Percentiles rank a stretch among this genome's conserved stretches.
Conservation (phyloP, 2,329 filamentous ascomycete species). For the Ophiostoma novo-ulmi region DNA sequence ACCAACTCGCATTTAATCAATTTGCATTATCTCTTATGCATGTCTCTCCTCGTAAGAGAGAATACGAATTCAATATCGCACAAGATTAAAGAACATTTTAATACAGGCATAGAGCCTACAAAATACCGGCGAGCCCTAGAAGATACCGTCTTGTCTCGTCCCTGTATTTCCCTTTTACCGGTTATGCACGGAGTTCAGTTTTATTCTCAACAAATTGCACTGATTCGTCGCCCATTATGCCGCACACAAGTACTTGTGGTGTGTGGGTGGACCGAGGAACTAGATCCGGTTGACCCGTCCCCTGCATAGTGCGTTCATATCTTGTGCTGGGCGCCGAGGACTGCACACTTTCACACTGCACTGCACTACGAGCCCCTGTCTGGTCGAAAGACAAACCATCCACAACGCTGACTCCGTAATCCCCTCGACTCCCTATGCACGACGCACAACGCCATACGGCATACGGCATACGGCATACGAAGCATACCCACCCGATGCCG, state of each 20-base stretch:
- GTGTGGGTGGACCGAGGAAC: constrained; percentile 1
- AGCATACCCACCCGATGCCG: not conserved
- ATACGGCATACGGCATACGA: not conserved
- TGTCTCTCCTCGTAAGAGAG: not conserved
- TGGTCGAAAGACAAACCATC: not conserved
- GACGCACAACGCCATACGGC: not conserved
- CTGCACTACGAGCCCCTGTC: constrained; percentile 7
- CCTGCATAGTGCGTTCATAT: constrained; percentile 8
- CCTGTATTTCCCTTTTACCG: not conserved
- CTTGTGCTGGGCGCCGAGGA: not conserved
- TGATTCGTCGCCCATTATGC: not conserved
- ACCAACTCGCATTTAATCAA: not conserved
- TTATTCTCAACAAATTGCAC: not conserved
- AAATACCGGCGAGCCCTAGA: not conserved
- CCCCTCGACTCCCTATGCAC: too few species aligned
- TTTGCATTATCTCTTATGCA: not conserved
- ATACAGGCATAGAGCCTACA: not conserved
- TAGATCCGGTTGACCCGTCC: constrained; percentile 7
- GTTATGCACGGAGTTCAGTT: not conserved
- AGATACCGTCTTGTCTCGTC: not conserved
- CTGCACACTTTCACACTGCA: not conserved
- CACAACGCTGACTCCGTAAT: too few species aligned
- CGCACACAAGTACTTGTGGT: constrained; percentile 6
- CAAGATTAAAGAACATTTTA: not conserved
- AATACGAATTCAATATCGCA: not conserved